Conservation (phyloP, 192 early-diverging fungal species). For the Cladochytrium replicatum region DNA sequence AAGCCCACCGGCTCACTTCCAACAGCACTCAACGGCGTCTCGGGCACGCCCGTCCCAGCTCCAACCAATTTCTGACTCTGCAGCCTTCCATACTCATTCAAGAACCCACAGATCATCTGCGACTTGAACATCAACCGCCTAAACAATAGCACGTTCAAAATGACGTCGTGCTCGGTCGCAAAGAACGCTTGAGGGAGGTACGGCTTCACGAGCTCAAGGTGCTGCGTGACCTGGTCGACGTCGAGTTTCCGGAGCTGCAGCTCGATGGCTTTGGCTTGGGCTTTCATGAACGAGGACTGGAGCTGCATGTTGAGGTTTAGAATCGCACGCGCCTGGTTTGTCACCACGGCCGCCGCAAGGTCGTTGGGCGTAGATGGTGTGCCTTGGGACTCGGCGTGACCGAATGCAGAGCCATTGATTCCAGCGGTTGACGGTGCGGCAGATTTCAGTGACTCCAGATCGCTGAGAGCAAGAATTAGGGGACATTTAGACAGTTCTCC, state of each 20-base stretch:
- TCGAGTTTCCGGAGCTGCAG: conserved; percentile 82
- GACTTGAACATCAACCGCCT: conserved; percentile 76
- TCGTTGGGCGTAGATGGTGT: background rate
- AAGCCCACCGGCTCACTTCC: conserved; percentile 1
- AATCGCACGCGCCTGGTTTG: conserved; percentile 71
- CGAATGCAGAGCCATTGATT: too few relatives aligned
- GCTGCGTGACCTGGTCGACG: conserved; percentile 68
- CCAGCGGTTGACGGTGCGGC: too few relatives aligned
- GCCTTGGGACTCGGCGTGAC: conserved; percentile 52
- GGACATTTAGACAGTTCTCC: background rate
- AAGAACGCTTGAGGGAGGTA: conserved; percentile 83
- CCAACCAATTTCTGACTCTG: conserved; percentile 2
- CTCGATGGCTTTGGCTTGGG: conserved; percentile 83
- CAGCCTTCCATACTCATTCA: conserved; percentile 18
- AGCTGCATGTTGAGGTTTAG: conserved; percentile 69
- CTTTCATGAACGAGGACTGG: conserved; percentile 68
- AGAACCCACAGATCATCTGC: conserved; percentile 34
- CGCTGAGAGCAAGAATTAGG: conserved; percentile 22
- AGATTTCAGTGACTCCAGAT: too few relatives aligned
- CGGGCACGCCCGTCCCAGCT: background rate
- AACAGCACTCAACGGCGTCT: background rate
- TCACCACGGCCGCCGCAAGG: conserved; percentile 32
- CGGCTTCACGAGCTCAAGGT: conserved; percentile 52
- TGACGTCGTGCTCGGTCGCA: conserved; percentile 64
- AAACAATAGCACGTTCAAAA: conserved; percentile 64